Conservation (phyloP, 225 moss, liverwort and hornwort genomes). For the Pseudoscleropodium purum region DNA sequence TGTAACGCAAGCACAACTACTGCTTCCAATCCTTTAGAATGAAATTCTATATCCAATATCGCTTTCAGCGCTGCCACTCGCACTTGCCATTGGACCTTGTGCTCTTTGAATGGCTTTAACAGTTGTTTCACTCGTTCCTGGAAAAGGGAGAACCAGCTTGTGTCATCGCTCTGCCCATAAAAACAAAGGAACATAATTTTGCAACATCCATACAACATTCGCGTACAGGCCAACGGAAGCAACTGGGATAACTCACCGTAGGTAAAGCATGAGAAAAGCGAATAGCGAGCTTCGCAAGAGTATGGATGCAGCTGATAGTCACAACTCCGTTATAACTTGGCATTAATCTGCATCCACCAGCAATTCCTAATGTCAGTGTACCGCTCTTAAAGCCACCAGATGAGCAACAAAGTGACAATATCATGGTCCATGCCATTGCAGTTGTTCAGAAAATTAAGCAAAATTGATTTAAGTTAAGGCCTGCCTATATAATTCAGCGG, state of each 20-base stretch:
- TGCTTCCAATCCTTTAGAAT: constrained; percentile 64
- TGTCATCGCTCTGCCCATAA: neutral
- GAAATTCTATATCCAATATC: constrained; percentile 68
- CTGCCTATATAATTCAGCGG: neutral
- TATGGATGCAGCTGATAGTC: constrained; percentile 88
- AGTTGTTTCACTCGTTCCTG: constrained; percentile 71
- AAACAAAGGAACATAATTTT: neutral
- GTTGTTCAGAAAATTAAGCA: neutral
- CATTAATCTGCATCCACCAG: constrained; percentile 63
- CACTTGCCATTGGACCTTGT: constrained; percentile 53
- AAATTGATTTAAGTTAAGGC: neutral
- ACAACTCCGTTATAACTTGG: constrained; percentile 92
- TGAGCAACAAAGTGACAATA: neutral
- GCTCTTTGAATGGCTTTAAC: constrained; percentile 61
- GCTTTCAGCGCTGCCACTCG: constrained; percentile 73
- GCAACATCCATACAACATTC: neutral
- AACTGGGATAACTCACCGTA: constrained; percentile 27
- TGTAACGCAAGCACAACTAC: constrained; percentile 61
- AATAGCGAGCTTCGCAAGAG: constrained; percentile 78
- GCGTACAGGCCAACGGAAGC: neutral
- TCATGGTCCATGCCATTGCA: neutral
- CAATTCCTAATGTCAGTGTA: neutral
- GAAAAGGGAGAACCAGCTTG: constrained; percentile 1
- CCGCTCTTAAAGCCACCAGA: neutral
- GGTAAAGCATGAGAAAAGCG: constrained; percentile 62